Conservation (phyloP, 108 stramenopile genomes). For the Cyclotella kingstonii region DNA sequence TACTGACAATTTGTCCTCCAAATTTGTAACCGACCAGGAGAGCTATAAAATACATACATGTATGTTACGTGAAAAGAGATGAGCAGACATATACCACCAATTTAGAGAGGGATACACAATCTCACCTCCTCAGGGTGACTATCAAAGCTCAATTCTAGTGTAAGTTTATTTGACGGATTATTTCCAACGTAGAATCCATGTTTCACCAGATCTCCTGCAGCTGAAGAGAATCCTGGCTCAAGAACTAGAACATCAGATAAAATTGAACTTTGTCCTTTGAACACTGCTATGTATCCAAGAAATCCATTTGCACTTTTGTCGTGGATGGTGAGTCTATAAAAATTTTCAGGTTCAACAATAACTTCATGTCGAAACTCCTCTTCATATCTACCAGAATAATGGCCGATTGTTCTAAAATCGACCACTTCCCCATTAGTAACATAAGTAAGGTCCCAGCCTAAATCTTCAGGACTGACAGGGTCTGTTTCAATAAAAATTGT, state of each 20-base stretch:
- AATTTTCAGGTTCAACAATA: constrained; percentile 23
- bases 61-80: not conserved
- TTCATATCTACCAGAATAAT: constrained; percentile 12
- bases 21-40: constrained; percentile 15
- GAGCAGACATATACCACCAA: not conserved
- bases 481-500: constrained; percentile 29
- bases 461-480: constrained; percentile 16
- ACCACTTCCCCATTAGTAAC: constrained; percentile 7
- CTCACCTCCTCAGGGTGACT: constrained; percentile 14
- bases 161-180: constrained; percentile 12
- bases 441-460: constrained; percentile 24
- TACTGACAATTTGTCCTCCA: constrained; percentile 17
- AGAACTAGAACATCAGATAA: constrained; percentile 9
- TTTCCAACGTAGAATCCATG: constrained; percentile 36
- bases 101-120: not conserved
- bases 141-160: constrained; percentile 28
- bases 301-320: constrained; percentile 29
- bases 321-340: constrained; percentile 25
- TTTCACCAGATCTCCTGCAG: constrained; percentile 3
- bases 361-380: constrained; percentile 17
- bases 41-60: not conserved
- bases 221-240: constrained; percentile 24
- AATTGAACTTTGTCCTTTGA: constrained; percentile 10
- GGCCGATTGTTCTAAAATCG: constrained; percentile 17
- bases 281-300: constrained; percentile 20